These are phyloP conservation scores for Cicer bijugum DNA, from an alignment of 306 rosid species.

Conservation along the genomic window DNA sequence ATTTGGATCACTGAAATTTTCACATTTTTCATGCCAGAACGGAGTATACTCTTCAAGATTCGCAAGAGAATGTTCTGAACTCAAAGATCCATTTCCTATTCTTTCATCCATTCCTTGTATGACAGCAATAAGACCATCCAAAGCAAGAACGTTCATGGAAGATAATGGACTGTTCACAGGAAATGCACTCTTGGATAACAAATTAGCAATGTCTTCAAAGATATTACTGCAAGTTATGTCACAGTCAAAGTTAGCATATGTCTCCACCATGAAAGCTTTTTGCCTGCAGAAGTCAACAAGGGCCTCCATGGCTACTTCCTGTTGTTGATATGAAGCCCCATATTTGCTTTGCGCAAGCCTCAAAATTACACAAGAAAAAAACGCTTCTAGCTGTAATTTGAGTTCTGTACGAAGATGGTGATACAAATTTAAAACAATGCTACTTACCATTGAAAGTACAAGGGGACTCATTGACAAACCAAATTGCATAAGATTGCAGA, in stretches of 20 bases:
- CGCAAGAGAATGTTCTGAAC: conserved; percentile 57
- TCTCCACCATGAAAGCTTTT: conserved; percentile 75
- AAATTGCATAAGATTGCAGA: conserved; percentile 77
- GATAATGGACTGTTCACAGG: conserved; percentile 87
- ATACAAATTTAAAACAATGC: conserved; percentile 81
- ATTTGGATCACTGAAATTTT: conserved; percentile 73
- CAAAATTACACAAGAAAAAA: conserved; percentile 83
- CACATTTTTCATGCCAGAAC: conserved; percentile 90
- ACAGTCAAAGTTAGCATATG: conserved; percentile 86
- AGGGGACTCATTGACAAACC: conserved; percentile 84
- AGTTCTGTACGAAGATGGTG: conserved; percentile 78
- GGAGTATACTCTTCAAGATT: conserved; percentile 78
- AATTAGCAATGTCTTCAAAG: conserved; percentile 87
- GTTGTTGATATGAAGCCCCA: conserved; percentile 86
- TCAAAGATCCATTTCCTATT: conserved; percentile 65
- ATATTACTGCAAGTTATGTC: conserved; percentile 85
- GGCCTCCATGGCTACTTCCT: conserved; percentile 94
- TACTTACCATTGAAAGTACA: conserved; percentile 82
- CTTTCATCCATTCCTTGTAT: conserved; percentile 97
- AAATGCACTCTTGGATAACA: conserved; percentile 83
- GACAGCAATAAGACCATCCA: conserved; percentile 93
- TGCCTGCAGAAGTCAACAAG: conserved; percentile 95
- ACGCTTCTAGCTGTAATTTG: conserved; percentile 81
- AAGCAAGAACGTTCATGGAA: conserved; percentile 78
- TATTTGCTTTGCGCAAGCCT: conserved; percentile 86